Conservation (phyloP, 768 basidiomycete species). For the Pulveroboletus sp. region DNA sequence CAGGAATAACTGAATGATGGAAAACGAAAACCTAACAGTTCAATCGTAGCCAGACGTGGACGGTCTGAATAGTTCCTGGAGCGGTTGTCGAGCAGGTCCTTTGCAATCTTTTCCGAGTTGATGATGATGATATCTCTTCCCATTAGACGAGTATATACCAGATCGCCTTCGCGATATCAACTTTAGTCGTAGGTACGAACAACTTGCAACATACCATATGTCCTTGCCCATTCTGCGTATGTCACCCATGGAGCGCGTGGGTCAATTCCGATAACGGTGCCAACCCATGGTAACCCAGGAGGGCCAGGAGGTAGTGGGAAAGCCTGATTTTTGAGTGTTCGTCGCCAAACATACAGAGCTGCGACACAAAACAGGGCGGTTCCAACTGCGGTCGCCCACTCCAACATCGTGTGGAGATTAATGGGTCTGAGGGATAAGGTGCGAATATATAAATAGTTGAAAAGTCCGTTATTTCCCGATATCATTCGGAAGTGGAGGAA, state of each 20-base stretch:
- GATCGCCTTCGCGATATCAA: slow-evolving; percentile 9
- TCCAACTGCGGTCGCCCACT: no score
- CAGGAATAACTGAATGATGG: background rate
- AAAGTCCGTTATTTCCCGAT: no score
- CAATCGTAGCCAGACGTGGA: slow-evolving; percentile 11
- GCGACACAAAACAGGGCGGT: no score
- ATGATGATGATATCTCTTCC: no score
- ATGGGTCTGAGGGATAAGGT: no score
- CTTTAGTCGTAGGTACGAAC: background rate
- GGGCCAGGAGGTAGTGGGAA: background rate
- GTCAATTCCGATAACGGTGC: no score
- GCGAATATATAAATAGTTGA: no score
- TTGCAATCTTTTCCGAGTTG: slow-evolving; percentile 10
- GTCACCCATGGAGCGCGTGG: no score
- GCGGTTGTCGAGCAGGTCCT: slow-evolving; percentile 16
- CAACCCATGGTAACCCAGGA: slow-evolving; percentile 9
- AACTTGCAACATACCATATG: slow-evolving; percentile 2
- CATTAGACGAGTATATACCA: slow-evolving; percentile 14
- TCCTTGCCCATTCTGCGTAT: slow-evolving; percentile 12
- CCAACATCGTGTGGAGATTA: background rate
- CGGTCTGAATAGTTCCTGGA: slow-evolving; percentile 21
- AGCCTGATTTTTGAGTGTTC: background rate
- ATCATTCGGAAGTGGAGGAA: no score
- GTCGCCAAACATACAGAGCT: no score
- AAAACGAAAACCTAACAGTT: slow-evolving; percentile 3